Conservation (phyloP, 2,329 filamentous ascomycete genomes). For the Pseudocercospora ulei region DNA sequence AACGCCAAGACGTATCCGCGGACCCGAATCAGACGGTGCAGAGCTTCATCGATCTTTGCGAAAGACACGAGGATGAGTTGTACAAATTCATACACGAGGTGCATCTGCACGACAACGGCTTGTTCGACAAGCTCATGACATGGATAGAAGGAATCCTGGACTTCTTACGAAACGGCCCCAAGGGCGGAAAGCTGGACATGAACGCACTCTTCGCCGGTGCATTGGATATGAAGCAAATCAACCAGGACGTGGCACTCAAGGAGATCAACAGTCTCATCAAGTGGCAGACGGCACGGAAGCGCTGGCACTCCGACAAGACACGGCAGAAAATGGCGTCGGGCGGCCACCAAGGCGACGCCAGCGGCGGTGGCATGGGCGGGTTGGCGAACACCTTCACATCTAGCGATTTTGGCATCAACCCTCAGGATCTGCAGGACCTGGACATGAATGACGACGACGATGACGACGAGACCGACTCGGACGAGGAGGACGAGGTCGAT, state of each 20-base stretch:
- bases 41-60: constrained; percentile 92
- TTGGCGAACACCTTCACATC: constrained; percentile 54
- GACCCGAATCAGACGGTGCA: constrained; percentile 98
- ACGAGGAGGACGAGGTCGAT: constrained; percentile 61
- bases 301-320: constrained; percentile 97
- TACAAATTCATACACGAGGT: constrained; percentile 99
- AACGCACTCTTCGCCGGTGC: constrained; percentile 84
- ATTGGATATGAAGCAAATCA: constrained; percentile 55
- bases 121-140: constrained; percentile 91
- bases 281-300: constrained; percentile 93
- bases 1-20: constrained; percentile 71
- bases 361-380: constrained; percentile 41
- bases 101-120: constrained; percentile 88
- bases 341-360: constrained; percentile 39
- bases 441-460: constrained; percentile 61
- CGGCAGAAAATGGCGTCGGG: constrained; percentile 97
- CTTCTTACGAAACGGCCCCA: constrained; percentile 74
- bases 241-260: constrained; percentile 59
- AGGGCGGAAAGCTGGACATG: constrained; percentile 80
- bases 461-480: constrained; percentile 59
- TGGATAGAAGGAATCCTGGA: constrained; percentile 95
- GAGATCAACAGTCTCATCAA: constrained; percentile 81
- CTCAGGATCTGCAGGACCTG: constrained; percentile 78
- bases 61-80: constrained; percentile 89
- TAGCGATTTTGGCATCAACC: constrained; percentile 80